These are phyloP conservation scores for Suhomyces bribrorum DNA, from an alignment of 1,139 yeast genomes.

Conservation along the genomic window DNA sequence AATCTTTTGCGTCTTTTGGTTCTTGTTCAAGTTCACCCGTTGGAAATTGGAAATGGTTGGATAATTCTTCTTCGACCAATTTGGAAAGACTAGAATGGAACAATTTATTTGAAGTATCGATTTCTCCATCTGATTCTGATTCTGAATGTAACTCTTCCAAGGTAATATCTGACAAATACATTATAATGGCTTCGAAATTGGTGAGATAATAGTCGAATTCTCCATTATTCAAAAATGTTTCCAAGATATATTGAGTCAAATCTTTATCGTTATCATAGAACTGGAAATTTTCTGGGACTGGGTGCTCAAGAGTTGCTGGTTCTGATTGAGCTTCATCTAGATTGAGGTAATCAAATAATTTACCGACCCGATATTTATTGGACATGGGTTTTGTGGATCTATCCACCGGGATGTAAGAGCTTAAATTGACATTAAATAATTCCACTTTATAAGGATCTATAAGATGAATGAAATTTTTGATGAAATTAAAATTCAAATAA, in stretches of 20 bases:
- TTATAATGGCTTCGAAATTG: constrained; percentile 46
- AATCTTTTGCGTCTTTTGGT: constrained; percentile 9
- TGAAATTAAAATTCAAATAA: constrained; percentile 39
- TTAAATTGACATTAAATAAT: constrained; percentile 16
- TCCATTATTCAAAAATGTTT: constrained; percentile 38
- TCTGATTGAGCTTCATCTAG: constrained; percentile 21
- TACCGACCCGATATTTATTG: constrained; percentile 16
- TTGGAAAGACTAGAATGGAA: constrained; percentile 18
- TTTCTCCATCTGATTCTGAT: constrained; percentile 3
- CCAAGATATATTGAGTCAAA: constrained; percentile 30
- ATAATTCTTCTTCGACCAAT: constrained; percentile 37
- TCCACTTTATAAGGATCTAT: constrained; percentile 36
- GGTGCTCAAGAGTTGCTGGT: constrained; percentile 5
- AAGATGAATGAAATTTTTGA: constrained; percentile 38
- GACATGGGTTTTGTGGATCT: constrained; percentile 17
- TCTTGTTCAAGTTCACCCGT: constrained; percentile 26
- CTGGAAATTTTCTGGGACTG: constrained; percentile 16
- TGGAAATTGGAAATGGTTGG: constrained; percentile 34
- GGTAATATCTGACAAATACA: constrained; percentile 41
- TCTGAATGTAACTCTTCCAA: constrained; percentile 27
- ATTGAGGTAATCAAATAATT: constrained; percentile 36
- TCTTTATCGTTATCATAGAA: constrained; percentile 36
- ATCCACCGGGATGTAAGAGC: constrained; percentile 25
- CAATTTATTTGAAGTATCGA: constrained; percentile 7
- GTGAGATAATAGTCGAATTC: constrained; percentile 44